Conservation (phyloP, 164 flowering plant genomes). For the Nelumbo lutea region DNA sequence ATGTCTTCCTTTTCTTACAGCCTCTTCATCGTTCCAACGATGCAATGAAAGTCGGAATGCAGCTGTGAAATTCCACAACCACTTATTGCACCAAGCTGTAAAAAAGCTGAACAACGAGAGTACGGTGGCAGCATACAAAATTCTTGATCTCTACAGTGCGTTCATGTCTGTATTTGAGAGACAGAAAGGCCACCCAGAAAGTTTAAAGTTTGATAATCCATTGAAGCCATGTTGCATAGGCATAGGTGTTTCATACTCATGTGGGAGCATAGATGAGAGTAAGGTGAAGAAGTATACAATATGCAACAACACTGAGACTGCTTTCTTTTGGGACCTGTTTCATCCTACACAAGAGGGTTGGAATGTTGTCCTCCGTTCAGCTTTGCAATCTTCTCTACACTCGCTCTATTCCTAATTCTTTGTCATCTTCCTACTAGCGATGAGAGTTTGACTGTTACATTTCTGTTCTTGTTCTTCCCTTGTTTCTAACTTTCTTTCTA, state of each 20-base stretch:
- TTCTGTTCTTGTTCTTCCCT: too few species aligned
- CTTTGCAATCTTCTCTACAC: conserved; percentile 14
- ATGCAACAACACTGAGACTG: conserved; percentile 31
- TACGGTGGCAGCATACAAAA: conserved; percentile 23
- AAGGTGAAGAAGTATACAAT: conserved; percentile 39
- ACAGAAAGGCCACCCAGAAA: conserved; percentile 22
- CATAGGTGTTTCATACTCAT: conserved; percentile 12
- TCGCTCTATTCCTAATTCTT: not conserved
- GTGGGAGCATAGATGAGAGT: conserved; percentile 37
- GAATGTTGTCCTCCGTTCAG: conserved; percentile 23
- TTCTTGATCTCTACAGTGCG: conserved; percentile 50
- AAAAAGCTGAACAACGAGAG: conserved; percentile 38
- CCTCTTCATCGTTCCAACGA: conserved; percentile 24
- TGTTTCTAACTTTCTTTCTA: too few species aligned
- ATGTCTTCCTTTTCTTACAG: conserved; percentile 56
- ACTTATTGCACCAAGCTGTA: conserved; percentile 44
- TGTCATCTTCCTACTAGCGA: too few species aligned
- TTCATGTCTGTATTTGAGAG: conserved; percentile 40
- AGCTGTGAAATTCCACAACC: conserved; percentile 47
- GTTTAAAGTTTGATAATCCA: conserved; percentile 12
- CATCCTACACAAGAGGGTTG: conserved; percentile 66
- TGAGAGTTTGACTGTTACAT: too few species aligned
- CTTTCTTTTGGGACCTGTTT: conserved; percentile 58
- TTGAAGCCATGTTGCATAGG: conserved; percentile 61
- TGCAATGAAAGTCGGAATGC: conserved; percentile 44